Evolutionary conservation across 2,329 filamentous ascomycete species (phyloP).

Genomic region (Penicillium sumatraense): DNA sequence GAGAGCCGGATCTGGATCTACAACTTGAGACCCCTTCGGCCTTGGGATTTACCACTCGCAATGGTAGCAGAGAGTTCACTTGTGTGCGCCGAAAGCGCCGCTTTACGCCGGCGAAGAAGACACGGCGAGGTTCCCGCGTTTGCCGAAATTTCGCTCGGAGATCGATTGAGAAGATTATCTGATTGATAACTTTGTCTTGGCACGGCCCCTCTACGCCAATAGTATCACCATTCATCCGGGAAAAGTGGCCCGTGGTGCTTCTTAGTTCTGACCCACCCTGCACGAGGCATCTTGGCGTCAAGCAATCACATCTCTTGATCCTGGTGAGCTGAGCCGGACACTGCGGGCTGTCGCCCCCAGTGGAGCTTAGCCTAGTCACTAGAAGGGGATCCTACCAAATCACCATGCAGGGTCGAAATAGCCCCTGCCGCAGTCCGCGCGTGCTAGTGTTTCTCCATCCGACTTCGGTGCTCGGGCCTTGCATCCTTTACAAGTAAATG

Average conservation of each 20-base stretch:
- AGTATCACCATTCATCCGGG: not conserved
- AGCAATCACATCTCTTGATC: not conserved
- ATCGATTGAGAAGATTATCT: constrained; percentile 3
- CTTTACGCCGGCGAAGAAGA: not conserved
- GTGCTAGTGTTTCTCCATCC: not conserved
- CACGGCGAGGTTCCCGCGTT: constrained; percentile 2
- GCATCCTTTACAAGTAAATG: not conserved
- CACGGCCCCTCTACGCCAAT: not conserved
- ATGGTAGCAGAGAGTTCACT: no score
- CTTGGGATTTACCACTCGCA: no score
- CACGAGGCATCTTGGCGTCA: not conserved
- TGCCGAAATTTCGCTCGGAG: constrained; percentile 2
- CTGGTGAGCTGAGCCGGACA: constrained; percentile 1
- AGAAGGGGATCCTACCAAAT: not conserved
- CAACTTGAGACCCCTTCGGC: no score
- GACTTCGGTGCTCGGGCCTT: constrained; percentile 1
- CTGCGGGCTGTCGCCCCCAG: not conserved
- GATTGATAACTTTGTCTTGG: constrained; percentile 6
- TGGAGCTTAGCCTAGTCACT: not conserved
- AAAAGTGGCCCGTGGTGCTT: not conserved
- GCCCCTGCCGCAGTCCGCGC: constrained; percentile 2
- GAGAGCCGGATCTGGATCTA: no score
- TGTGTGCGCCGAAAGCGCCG: not conserved
- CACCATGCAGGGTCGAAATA: not conserved
- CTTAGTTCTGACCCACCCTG: not conserved